Base-by-base conservation (phyloP, 306 rosid genomes). In the Hylodesmum podocarpum region DNA sequence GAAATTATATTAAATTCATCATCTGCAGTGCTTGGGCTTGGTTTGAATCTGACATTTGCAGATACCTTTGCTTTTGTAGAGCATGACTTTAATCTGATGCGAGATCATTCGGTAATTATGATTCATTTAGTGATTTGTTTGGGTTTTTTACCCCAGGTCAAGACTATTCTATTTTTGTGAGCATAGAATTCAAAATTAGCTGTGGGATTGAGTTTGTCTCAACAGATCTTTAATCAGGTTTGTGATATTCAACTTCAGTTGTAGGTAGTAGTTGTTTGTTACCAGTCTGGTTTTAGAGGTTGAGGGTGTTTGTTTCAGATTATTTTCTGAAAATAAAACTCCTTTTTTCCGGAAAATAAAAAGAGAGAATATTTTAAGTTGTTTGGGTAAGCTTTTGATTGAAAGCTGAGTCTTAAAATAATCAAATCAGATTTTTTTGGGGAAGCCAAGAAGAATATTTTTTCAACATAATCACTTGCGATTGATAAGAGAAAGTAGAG, bases 51-150 rank as follows among this genome's bases (percentile, higher is more conserved):
- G 82, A 95, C 97, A 85, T 90, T 97, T 43, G 98, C 98, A 3
- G 93, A 95, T 84, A 95, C 98, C 37, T 91, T 95, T 39, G 83
- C 92, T 73, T 95, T 95, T 82, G 88, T 95, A 96, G 98, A 95
- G 90, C 98, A 95, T 59, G 98, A 95, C 75, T 95, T 97, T 97
- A 95, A 95, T 85, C 98, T 97, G 28, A 92, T 92, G 97, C 97
- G 98, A 15, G 98, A 95, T 82, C 97, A 79, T 83, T 97, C 90
- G 97, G 98, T 94, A 75, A 73, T 76, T 39, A 43, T 66, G 31
- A 65, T 76, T 43, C 53, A 68, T 75, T 53, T 58, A 25, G 18
- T 58, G 66, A 49, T 70, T 64, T 69, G 18, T 83, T 46, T 73
- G 44, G 49, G 59, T 74, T 64, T 74, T 55, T 49, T 55, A n/a